Evolutionary conservation across 2,329 filamentous ascomycete genomes (phyloP).

Genomic region (Lachnellula suecica): DNA sequence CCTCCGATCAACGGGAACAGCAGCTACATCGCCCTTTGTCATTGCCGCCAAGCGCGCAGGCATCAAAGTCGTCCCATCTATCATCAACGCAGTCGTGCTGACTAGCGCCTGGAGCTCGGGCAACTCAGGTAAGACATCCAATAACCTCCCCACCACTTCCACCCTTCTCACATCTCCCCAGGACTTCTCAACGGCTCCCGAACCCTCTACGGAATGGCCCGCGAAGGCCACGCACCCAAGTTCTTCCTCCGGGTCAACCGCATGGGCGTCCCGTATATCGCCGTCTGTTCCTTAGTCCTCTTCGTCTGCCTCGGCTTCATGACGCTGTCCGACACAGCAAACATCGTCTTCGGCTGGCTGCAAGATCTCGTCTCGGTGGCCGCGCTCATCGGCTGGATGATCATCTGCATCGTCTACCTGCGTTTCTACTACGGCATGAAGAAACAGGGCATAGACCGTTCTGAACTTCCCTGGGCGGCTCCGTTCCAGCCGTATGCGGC

Average conservation of each 20-base stretch:
- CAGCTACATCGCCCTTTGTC: slow-evolving; percentile 63
- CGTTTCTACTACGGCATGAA: slow-evolving; percentile 55
- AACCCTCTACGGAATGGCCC: slow-evolving; percentile 60
- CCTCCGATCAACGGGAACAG: slow-evolving; percentile 40
- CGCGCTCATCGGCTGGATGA: slow-evolving; percentile 63
- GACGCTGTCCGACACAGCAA: slow-evolving; percentile 56
- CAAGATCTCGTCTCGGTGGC: slow-evolving; percentile 63
- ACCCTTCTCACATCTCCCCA: slow-evolving; percentile 34
- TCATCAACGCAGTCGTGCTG: slow-evolving; percentile 77
- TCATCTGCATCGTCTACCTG: slow-evolving; percentile 59
- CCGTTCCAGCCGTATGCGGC: slow-evolving; percentile 57
- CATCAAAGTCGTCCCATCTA: slow-evolving; percentile 65
- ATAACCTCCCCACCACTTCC: slow-evolving; percentile 48
- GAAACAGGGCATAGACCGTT: slow-evolving; percentile 51
- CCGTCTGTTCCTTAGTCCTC: slow-evolving; percentile 51
- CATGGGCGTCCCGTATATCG: slow-evolving; percentile 55
- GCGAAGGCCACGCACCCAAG: slow-evolving; percentile 53
- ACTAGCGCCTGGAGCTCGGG: slow-evolving; percentile 69
- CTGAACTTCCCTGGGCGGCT: slow-evolving; percentile 54
- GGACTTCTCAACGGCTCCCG: slow-evolving; percentile 59
- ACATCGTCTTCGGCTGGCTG: slow-evolving; percentile 66
- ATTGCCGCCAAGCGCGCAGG: slow-evolving; percentile 70
- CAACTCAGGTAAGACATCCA: slow-evolving; percentile 56
- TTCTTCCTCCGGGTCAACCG: slow-evolving; percentile 55
- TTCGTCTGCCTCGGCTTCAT: slow-evolving; percentile 70